Evolutionary conservation across 805 yeast species (phyloP).

Genomic region (Monosporozyma unispora): DNA sequence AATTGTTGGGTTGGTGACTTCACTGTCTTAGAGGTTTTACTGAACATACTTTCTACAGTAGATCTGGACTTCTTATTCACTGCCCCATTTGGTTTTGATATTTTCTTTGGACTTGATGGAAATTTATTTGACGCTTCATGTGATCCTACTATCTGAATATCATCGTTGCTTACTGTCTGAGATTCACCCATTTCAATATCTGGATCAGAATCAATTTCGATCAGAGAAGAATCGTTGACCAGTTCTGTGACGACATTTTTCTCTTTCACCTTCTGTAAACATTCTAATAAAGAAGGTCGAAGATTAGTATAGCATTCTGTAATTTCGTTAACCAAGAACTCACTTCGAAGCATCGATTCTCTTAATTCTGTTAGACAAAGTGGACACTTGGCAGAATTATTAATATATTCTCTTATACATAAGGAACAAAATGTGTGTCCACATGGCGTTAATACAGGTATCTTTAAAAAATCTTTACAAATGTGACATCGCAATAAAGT

Average conservation of each 20-base stretch:
- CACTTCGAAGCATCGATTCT: conserved; percentile 61
- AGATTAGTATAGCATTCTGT: conserved; percentile 41
- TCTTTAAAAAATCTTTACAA: conserved; percentile 71
- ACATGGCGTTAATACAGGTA: conserved; percentile 80
- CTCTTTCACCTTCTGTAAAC: conserved; percentile 10
- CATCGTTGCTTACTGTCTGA: conserved; percentile 18
- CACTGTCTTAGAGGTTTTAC: background rate
- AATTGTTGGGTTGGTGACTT: conserved; percentile 8
- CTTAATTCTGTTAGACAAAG: conserved; percentile 62
- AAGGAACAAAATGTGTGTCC: conserved; percentile 84
- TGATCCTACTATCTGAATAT: conserved; percentile 25
- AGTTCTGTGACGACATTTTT: background rate
- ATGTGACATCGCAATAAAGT: conserved; percentile 72
- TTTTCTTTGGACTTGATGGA: background rate
- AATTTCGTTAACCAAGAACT: conserved; percentile 62
- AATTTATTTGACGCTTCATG: conserved; percentile 9
- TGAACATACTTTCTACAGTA: conserved; percentile 11
- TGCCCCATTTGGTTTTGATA: background rate
- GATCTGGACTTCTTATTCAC: conserved; percentile 3
- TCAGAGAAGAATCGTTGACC: conserved; percentile 11
- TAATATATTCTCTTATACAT: conserved; percentile 67
- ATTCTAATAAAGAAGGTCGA: conserved; percentile 34
- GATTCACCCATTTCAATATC: conserved; percentile 15
- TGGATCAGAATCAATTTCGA: conserved; percentile 26
- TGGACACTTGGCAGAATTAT: conserved; percentile 61